A percentile compares a stretch with the other conserved stretches of the same genome.
phyloP scores from a whole-genome alignment of 441 rosid species.

The Erysimum pusillum region DNA sequence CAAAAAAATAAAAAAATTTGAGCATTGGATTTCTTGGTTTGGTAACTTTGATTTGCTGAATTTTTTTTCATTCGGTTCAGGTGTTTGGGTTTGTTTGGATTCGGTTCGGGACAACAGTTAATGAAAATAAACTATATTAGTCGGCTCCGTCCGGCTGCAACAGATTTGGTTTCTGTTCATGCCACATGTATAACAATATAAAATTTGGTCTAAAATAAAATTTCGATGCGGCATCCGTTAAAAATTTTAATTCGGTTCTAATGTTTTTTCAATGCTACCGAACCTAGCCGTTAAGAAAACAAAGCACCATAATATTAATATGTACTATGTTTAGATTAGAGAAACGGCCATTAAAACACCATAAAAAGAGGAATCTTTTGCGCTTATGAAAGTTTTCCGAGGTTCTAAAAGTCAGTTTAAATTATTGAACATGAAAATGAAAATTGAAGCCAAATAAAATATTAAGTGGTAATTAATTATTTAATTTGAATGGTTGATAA shows the following conservation, averaged over 20 bases:
- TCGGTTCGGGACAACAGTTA: neutral
- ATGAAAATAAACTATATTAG: neutral
- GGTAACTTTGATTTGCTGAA: neutral
- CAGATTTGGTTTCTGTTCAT: neutral
- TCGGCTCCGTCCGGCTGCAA: neutral
- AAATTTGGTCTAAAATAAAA: neutral
- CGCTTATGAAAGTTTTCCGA: neutral
- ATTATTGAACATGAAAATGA: neutral
- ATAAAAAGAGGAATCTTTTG: neutral
- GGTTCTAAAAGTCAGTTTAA: neutral
- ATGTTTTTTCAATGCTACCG: neutral
- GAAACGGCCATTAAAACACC: neutral
- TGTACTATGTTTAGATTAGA: neutral
- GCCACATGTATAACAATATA: neutral
- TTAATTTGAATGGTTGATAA: too few species aligned
- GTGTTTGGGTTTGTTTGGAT: neutral
- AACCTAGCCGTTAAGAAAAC: constrained; percentile 12
- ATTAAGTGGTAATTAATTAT: too few species aligned
- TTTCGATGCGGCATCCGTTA: neutral
- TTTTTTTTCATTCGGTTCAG: neutral
- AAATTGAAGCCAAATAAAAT: neutral
- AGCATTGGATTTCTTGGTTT: neutral
- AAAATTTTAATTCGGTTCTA: neutral
- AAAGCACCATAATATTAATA: neutral
- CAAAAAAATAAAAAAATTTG: too few species aligned